Evolutionary conservation across 106 monocot genomes (phyloP).

Genomic region (Amphibolis antarctica): DNA sequence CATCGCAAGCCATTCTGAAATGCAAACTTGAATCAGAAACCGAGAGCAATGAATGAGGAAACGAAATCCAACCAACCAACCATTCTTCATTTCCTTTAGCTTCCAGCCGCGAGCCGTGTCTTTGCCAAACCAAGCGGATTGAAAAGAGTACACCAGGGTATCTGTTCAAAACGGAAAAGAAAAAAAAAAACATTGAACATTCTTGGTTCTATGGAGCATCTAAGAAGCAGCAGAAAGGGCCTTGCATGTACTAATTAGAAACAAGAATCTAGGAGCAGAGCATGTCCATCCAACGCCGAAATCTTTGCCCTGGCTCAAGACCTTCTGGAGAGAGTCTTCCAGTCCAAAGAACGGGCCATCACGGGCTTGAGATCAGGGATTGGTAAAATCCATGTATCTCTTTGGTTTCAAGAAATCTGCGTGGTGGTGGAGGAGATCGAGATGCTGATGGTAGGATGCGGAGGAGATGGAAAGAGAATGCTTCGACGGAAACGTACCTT

Average conservation of each 20-base stretch:
- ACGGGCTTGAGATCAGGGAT: conserved; percentile 77
- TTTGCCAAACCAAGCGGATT: conserved; percentile 76
- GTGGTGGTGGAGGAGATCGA: not conserved
- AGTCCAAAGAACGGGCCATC: conserved; percentile 74
- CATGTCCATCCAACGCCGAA: too few relatives aligned
- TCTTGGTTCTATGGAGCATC: not conserved
- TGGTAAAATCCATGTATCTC: conserved; percentile 79
- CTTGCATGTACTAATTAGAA: not conserved
- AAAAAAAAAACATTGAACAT: not conserved
- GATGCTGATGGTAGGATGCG: not conserved
- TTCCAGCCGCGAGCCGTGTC: conserved; percentile 44
- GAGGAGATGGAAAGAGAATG: too few relatives aligned
- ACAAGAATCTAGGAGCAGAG: not conserved
- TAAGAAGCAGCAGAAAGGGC: not conserved
- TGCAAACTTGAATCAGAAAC: not conserved
- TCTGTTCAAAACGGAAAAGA: conserved; percentile 15
- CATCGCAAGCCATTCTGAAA: conserved; percentile 70
- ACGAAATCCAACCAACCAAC: conserved; percentile 7
- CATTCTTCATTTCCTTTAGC: conserved; percentile 90
- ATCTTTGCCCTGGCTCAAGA: conserved; percentile 55
- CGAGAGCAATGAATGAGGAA: not conserved
- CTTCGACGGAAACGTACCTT: too few relatives aligned
- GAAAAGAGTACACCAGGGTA: conserved; percentile 70
- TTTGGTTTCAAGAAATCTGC: conserved; percentile 79
- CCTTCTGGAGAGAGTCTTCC: conserved; percentile 69